Conservation (phyloP, 1,284 basidiomycete genomes). For the Cryptococcus maquisensis region DNA sequence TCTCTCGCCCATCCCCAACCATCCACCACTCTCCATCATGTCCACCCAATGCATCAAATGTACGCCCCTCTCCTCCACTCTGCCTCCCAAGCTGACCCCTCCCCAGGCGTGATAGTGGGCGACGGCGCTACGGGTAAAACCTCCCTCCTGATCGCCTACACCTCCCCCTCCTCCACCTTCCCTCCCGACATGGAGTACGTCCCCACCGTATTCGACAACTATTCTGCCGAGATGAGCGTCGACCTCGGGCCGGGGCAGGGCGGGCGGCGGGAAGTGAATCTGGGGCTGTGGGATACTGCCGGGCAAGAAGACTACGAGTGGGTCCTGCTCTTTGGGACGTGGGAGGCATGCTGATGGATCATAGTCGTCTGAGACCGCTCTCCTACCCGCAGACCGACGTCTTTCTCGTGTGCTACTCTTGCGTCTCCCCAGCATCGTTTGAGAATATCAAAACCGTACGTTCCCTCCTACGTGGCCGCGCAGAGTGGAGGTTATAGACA, state of each 20-base stretch:
- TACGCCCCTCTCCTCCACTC: conserved; percentile 5
- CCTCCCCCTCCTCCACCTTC: conserved; percentile 49
- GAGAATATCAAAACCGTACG: conserved; percentile 64
- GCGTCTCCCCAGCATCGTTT: conserved; percentile 93
- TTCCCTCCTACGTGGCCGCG: neutral
- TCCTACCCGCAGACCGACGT: conserved; percentile 99
- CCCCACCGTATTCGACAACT: conserved; percentile 49
- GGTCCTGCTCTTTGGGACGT: conserved; percentile 13
- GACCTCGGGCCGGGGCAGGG: conserved; percentile 58
- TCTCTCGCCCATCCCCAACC: too few relatives aligned
- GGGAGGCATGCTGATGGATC: neutral
- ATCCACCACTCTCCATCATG: neutral
- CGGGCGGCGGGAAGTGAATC: conserved; percentile 66
- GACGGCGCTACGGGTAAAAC: conserved; percentile 97
- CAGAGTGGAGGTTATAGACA: neutral
- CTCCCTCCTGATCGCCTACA: conserved; percentile 49
- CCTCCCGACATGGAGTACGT: conserved; percentile 46
- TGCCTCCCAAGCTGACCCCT: neutral
- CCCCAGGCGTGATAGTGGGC: conserved; percentile 80
- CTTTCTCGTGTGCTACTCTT: conserved; percentile 97
- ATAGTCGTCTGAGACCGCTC: conserved; percentile 89
- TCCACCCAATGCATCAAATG: conserved; percentile 31
- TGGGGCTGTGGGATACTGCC: conserved; percentile 62
- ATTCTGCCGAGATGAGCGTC: conserved; percentile 75
- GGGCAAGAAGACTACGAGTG: conserved; percentile 80